phyloP scores from a whole-genome alignment of 2,329 filamentous ascomycete species.

The Geosmithia putterillii region DNA sequence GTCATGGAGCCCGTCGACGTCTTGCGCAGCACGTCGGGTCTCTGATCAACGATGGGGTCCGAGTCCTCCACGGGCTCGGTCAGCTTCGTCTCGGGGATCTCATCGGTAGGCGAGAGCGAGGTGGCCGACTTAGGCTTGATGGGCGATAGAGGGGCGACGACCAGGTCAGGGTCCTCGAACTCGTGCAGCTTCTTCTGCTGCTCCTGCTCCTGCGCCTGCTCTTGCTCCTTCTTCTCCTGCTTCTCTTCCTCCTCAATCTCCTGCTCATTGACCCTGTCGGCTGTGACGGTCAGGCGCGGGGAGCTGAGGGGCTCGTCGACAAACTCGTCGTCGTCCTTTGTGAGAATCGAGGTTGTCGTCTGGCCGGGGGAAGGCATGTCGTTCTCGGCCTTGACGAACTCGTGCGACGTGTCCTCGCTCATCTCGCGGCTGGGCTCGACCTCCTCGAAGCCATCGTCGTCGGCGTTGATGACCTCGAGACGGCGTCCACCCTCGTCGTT shows the following conservation, averaged over 20 bases:
- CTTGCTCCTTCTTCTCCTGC: too few relatives aligned
- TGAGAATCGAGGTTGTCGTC: constrained; percentile 16
- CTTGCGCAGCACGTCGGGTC: neutral
- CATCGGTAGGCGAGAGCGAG: constrained; percentile 8
- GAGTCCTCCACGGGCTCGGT: neutral
- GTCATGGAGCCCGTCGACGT: neutral
- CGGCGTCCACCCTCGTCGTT: constrained; percentile 46
- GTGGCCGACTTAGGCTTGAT: constrained; percentile 20
- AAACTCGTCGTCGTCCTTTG: constrained; percentile 58
- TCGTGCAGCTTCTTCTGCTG: constrained; percentile 20
- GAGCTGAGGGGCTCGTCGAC: constrained; percentile 69
- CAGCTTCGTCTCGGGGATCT: neutral
- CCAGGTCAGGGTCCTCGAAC: constrained; percentile 43
- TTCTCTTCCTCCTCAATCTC: too few relatives aligned
- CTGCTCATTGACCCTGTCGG: constrained; percentile 40
- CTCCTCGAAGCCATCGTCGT: constrained; percentile 90
- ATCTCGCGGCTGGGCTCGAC: constrained; percentile 60
- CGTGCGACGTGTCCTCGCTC: constrained; percentile 59
- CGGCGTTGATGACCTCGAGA: constrained; percentile 67
- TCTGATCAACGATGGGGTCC: neutral
- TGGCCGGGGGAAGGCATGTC: constrained; percentile 24
- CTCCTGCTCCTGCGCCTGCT: too few relatives aligned
- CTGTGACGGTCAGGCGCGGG: constrained; percentile 48
- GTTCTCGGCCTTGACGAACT: constrained; percentile 49
- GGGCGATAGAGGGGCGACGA: constrained; percentile 46